Conservation (phyloP, 2,329 filamentous ascomycete species). For the Chrysoporthe cubensis region DNA sequence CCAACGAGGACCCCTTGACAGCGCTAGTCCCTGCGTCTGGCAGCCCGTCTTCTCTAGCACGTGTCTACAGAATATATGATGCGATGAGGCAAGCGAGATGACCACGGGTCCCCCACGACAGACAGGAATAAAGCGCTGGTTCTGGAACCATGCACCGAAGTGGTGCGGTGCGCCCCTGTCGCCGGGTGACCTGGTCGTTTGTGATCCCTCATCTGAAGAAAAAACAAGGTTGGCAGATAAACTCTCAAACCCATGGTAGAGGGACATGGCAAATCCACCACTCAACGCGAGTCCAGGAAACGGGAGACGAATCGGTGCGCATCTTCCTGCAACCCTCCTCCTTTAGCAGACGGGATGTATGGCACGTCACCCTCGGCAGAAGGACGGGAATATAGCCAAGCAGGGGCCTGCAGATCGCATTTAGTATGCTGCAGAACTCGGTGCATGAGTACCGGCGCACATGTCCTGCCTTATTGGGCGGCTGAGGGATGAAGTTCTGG, state of each 20-base stretch:
- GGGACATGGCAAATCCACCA: slow-evolving; percentile 12
- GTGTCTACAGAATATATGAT: background rate
- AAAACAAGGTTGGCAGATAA: background rate
- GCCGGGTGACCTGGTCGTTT: background rate
- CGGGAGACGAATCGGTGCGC: background rate
- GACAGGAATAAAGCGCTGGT: background rate
- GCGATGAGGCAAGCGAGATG: no score
- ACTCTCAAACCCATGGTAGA: background rate
- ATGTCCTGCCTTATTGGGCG: background rate
- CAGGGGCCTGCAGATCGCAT: background rate
- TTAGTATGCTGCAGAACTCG: background rate
- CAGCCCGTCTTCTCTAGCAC: background rate
- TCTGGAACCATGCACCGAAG: background rate
- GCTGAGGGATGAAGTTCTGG: background rate
- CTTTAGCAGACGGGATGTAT: background rate
- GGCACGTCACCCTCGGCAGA: background rate
- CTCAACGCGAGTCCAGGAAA: background rate
- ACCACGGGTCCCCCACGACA: background rate
- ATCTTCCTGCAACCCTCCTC: background rate
- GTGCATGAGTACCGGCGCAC: background rate
- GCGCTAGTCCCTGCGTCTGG: background rate
- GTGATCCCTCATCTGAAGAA: background rate
- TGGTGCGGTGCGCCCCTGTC: background rate
- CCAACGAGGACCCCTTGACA: background rate
- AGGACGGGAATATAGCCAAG: background rate